These are phyloP conservation scores for Boeremia exigua DNA, from an alignment of 2,329 filamentous ascomycete species.

Conservation along the genomic window DNA sequence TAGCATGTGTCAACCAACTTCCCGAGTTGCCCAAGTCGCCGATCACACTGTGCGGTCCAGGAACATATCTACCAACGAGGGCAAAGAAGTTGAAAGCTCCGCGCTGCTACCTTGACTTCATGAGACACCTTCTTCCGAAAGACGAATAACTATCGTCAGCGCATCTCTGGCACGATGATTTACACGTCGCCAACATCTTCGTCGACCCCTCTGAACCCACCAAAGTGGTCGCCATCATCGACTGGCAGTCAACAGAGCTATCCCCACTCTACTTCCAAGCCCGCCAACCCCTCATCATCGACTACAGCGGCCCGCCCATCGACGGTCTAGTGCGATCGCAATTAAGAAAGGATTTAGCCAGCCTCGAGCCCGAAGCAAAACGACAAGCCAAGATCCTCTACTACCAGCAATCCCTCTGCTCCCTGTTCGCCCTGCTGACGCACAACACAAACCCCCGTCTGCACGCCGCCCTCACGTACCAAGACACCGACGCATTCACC, in stretches of 20 bases:
- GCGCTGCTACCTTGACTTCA: constrained; percentile 36
- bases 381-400: constrained; percentile 33
- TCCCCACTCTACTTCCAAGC: constrained; percentile 48
- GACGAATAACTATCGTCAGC: constrained; percentile 31
- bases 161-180: constrained; percentile 47
- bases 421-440: constrained; percentile 20
- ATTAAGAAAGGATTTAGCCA: constrained; percentile 27
- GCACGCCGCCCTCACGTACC: constrained; percentile 41
- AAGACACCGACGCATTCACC: constrained; percentile 33
- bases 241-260: constrained; percentile 45
- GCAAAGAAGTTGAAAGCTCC: constrained; percentile 43
- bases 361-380: constrained; percentile 27
- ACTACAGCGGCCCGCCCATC: constrained; percentile 41
- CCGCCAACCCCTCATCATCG: constrained; percentile 41
- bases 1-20: constrained; percentile 38
- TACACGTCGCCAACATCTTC: constrained; percentile 49
- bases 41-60: constrained; percentile 46
- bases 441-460: constrained; percentile 31
- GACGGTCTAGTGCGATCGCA: constrained; percentile 36
- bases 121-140: constrained; percentile 34
- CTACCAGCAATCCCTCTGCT: constrained; percentile 12
- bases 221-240: constrained; percentile 40
- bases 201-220: constrained; percentile 43
- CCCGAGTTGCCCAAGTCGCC: constrained; percentile 40
- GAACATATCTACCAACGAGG: constrained; percentile 45